Percentiles rank a stretch among this genome's conserved stretches.
Conservation (phyloP, 1,284 basidiomycete species). For the Malassezia psittaci region DNA sequence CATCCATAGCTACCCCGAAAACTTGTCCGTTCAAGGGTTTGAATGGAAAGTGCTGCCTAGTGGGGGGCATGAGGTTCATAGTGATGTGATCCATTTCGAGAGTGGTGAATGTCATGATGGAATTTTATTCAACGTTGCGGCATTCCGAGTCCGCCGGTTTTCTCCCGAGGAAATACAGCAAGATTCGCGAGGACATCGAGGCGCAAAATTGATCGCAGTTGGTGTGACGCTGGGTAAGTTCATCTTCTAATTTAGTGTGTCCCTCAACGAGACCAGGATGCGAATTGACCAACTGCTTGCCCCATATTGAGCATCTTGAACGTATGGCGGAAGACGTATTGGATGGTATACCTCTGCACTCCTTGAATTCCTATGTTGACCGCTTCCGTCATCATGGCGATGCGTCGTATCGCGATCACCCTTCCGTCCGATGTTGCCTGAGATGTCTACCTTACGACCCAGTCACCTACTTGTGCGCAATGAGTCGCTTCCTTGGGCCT, state of each 20-base stretch:
- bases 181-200: background rate
- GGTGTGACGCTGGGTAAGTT: constrained; percentile 2
- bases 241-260: background rate
- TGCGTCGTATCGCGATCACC: background rate
- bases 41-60: constrained; percentile 18
- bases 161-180: background rate
- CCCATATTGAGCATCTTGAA: constrained; percentile 3
- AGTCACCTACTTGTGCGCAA: constrained; percentile 13
- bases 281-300: constrained; percentile 5
- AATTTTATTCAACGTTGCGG: constrained; percentile 5
- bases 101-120: background rate
- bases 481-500: constrained; percentile 15
- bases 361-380: constrained; percentile 1
- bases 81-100: constrained; percentile 14
- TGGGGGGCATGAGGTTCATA: constrained; percentile 8
- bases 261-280: background rate
- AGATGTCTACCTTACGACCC: constrained; percentile 12
- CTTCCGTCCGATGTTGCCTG: background rate
- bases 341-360: background rate
- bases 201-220: constrained; percentile 10
- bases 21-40: constrained; percentile 3
- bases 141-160: constrained; percentile 1
- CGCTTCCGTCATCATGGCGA: background rate
- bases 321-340: constrained; percentile 1
- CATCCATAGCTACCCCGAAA: constrained; percentile 4